phyloP scores from a whole-genome alignment of 768 basidiomycete genomes.

The Fomitopsis pulvina region DNA sequence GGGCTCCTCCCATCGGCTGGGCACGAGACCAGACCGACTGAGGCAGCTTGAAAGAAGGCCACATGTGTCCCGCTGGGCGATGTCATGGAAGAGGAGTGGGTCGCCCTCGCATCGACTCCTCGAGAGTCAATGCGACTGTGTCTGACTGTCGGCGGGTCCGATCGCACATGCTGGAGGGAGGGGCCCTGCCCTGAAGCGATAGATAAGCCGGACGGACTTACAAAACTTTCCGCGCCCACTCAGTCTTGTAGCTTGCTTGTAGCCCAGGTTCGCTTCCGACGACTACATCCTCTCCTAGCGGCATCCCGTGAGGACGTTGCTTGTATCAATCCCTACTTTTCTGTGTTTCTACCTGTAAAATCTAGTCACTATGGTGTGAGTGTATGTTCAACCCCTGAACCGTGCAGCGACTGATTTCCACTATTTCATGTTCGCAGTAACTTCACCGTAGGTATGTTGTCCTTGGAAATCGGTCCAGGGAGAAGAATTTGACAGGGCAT shows the following conservation, averaged over 20 bases:
- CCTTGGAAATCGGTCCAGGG: neutral
- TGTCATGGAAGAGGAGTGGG: neutral
- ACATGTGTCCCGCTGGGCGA: neutral
- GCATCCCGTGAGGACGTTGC: constrained; percentile 15
- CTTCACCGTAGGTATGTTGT: constrained; percentile 76
- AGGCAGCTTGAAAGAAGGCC: too few species aligned
- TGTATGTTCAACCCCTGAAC: constrained; percentile 18
- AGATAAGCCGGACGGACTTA: constrained; percentile 31
- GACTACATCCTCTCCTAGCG: constrained; percentile 11
- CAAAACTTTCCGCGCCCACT: constrained; percentile 20
- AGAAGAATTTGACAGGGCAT: constrained; percentile 12
- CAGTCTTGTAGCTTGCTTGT: constrained; percentile 22
- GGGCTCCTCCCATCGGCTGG: too few species aligned
- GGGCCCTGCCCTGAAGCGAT: constrained; percentile 41
- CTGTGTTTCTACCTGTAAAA: constrained; percentile 29
- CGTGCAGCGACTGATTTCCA: constrained; percentile 4
- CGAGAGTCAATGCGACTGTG: neutral
- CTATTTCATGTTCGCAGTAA: constrained; percentile 49
- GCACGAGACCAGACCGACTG: too few species aligned
- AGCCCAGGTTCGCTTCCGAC: constrained; percentile 25
- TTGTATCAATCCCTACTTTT: constrained; percentile 15
- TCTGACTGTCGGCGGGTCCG: neutral
- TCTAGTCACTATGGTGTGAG: constrained; percentile 79
- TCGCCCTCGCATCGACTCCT: neutral
- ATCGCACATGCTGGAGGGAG: constrained; percentile 8